phyloP scores from a whole-genome alignment of 768 basidiomycete species.

The Tubosaeta sp. region DNA sequence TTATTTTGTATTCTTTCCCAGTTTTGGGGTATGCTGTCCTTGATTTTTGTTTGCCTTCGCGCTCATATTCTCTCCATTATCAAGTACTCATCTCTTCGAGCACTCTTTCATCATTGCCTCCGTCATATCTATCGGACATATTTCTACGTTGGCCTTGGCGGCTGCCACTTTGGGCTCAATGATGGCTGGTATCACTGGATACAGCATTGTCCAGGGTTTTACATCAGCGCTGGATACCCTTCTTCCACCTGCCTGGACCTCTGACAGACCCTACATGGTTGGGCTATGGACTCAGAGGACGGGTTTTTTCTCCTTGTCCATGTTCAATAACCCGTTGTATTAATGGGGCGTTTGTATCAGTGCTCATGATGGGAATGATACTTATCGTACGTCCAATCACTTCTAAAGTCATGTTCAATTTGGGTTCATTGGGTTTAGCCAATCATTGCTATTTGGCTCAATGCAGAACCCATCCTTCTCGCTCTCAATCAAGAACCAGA shows the following conservation, averaged over 20 bases:
- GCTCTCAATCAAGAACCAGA: constrained; percentile 76
- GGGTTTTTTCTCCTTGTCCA: constrained; percentile 42
- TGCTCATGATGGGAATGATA: constrained; percentile 53
- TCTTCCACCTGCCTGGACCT: constrained; percentile 94
- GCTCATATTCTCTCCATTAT: neutral
- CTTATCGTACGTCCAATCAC: constrained; percentile 50
- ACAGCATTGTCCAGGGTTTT: constrained; percentile 77
- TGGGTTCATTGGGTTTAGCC: constrained; percentile 29
- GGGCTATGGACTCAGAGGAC: constrained; percentile 91
- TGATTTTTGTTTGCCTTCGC: neutral
- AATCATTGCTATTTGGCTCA: constrained; percentile 74
- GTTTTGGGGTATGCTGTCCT: constrained; percentile 59
- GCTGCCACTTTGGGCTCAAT: constrained; percentile 73
- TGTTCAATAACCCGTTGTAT: neutral
- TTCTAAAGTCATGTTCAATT: neutral
- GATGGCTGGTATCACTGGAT: constrained; percentile 55
- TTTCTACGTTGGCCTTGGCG: constrained; percentile 86
- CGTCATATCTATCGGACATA: constrained; percentile 84
- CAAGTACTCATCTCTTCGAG: constrained; percentile 77
- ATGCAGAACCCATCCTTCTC: constrained; percentile 74
- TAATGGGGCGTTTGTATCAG: constrained; percentile 32
- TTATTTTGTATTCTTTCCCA: constrained; percentile 63
- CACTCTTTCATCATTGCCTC: constrained; percentile 82
- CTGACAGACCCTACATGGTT: constrained; percentile 74
- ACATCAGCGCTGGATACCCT: constrained; percentile 87